These are phyloP conservation scores for Pseudogymnoascus sp. DNA, from an alignment of 2,329 filamentous ascomycete genomes.

Conservation along the genomic window DNA sequence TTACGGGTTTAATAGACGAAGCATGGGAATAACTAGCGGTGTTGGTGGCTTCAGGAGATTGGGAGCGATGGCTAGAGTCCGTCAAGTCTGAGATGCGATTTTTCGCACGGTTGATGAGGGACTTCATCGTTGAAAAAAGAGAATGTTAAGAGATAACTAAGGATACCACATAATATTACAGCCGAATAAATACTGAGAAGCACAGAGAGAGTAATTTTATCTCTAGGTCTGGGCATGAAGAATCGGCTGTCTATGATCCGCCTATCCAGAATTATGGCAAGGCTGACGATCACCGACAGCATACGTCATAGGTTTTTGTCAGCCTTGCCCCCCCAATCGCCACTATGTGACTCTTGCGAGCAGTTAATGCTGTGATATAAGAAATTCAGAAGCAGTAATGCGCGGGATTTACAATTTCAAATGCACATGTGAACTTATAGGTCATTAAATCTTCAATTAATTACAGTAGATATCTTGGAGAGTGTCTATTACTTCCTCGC, in stretches of 20 bases:
- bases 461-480: constrained; percentile 1
- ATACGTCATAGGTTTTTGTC: not conserved
- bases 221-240: not conserved
- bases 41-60: not conserved
- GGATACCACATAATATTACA: not conserved
- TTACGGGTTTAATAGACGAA: constrained; percentile 26
- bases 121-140: constrained; percentile 25
- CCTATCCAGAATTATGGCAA: not conserved
- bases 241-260: not conserved
- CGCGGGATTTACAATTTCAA: not conserved
- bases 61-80: constrained; percentile 10
- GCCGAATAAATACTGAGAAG: not conserved
- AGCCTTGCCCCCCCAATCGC: not conserved
- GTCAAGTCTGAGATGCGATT: constrained; percentile 21
- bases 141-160: not conserved
- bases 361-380: not conserved
- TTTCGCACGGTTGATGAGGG: constrained; percentile 32
- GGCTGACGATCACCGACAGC: not conserved
- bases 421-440: not conserved
- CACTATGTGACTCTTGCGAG: not conserved
- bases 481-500: not conserved
- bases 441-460: not conserved
- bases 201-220: not conserved
- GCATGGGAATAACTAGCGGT: constrained; percentile 13
- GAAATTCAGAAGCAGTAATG: not conserved